Evolutionary conservation across 169 alveolate genomes (phyloP).

Genomic region (Plasmodium vinckei): DNA sequence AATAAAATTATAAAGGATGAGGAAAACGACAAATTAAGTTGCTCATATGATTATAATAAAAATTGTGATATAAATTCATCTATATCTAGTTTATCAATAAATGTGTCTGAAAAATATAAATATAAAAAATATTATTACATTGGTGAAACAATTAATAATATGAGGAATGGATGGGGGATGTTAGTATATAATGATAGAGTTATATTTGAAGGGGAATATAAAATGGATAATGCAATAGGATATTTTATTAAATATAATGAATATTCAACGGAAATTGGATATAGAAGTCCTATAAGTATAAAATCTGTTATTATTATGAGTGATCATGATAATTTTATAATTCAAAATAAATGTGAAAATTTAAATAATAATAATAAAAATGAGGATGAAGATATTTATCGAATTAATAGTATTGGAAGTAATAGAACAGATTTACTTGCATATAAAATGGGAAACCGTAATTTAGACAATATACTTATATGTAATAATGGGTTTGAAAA

Average conservation of each 20-base stretch:
- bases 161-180: slow-evolving; percentile 83
- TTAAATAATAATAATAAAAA: slow-evolving; percentile 5
- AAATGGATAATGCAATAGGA: slow-evolving; percentile 78
- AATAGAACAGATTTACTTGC: no score
- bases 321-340: slow-evolving; percentile 66
- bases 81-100: slow-evolving; percentile 30
- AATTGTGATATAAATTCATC: slow-evolving; percentile 19
- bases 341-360: slow-evolving; percentile 49
- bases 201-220: slow-evolving; percentile 81
- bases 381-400: background rate
- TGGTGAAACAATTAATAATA: slow-evolving; percentile 79
- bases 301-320: slow-evolving; percentile 72
- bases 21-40: background rate
- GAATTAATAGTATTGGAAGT: background rate
- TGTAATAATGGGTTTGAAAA: no score
- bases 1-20: no score
- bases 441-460: background rate
- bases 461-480: background rate
- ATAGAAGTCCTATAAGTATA: slow-evolving; percentile 65
- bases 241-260: slow-evolving; percentile 75
- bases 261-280: slow-evolving; percentile 78
- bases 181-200: slow-evolving; percentile 76
- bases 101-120: slow-evolving; percentile 26
- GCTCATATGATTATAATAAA: slow-evolving; percentile 20
- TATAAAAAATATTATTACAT: slow-evolving; percentile 69